Base-by-base conservation (phyloP, 306 rosid genomes). In the Lathyrus oleraceus region DNA sequence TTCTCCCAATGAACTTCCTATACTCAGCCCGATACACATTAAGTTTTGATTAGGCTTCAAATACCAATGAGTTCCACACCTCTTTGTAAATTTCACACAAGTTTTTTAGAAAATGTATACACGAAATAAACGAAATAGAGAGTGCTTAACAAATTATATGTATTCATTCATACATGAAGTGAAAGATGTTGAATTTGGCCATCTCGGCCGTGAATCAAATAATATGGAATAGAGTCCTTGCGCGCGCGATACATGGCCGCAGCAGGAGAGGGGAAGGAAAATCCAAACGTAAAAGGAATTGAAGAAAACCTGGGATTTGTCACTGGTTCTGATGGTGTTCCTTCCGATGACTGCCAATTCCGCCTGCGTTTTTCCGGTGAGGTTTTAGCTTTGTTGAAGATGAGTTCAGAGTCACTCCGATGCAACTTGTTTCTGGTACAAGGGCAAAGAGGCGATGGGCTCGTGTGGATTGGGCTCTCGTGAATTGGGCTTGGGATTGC, bases 1-100 rank as follows among this genome's bases (percentile, higher is more conserved):
- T 92, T 67, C 48, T 85, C 77, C 23, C 56, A 49, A 49, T 8
- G 8, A 14, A 45, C 10, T 45, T n/a, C 20, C 51, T 44, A 14
- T 44, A 14, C 3, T 5, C 51, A 14, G n/a, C 19, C 1, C 51
- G n/a, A 45, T 14, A 44, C 51, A 44, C 51, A 14, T 44, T 5
- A 5, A 44, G 17, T 44, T 44, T 44, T 5, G 3, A 44, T 44
- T 44, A 44, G 51, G n/a, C 19, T 13, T 43, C 17, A 43, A 43
- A 13, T 13, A 43, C 14, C 6, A 6, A 43, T 13, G 15, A 4
- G 15, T 42, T 14, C n/a, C 6, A 42, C 47, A 42, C 47, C 47
- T 42, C 13, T 42, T 12, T 40, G 14, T 2, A 4, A 5, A 42
- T 11, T 42, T 42, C n/a, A 42, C 47, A 1, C 15, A 42, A 3